These are phyloP conservation scores for Picea abies DNA, from an alignment of 83 land plant genomes.

Conservation along the genomic window DNA sequence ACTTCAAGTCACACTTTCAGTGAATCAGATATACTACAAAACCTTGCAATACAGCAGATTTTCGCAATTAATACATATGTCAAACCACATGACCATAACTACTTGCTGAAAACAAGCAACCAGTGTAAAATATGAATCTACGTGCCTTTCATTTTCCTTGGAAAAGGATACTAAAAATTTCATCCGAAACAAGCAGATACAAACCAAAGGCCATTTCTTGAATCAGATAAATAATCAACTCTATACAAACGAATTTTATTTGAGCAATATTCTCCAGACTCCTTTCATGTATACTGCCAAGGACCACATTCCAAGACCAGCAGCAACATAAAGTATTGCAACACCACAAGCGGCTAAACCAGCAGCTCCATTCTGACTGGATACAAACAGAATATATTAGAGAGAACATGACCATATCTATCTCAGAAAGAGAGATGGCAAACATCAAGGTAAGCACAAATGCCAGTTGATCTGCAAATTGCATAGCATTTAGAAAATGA, in stretches of 20 bases:
- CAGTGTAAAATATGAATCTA: not conserved
- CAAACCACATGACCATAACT: not conserved
- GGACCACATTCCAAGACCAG: constrained; percentile 91
- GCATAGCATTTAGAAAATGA: not conserved
- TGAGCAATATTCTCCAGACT: constrained; percentile 67
- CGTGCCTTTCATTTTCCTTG: not conserved
- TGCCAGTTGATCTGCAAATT: not conserved
- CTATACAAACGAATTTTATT: constrained; percentile 17
- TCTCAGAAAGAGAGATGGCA: not conserved
- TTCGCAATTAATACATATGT: not conserved
- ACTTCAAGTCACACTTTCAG: no score
- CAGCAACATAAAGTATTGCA: constrained; percentile 73
- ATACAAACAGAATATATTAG: constrained; percentile 6
- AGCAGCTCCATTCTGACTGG: constrained; percentile 45
- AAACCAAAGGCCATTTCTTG: not conserved
- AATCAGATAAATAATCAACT: not conserved
- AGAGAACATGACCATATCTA: not conserved
- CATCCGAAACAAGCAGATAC: no score
- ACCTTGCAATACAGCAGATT: not conserved
- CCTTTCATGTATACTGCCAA: constrained; percentile 75
- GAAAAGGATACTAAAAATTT: not conserved
- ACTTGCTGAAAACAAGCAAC: not conserved
- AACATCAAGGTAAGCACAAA: not conserved
- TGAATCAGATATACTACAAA: not conserved
- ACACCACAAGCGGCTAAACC: constrained; percentile 65